Evolutionary conservation across 352 stramenopile species (phyloP), one percentile per base, ranked within the genome.

Genomic region (Phytophthora pistaciae): DNA sequence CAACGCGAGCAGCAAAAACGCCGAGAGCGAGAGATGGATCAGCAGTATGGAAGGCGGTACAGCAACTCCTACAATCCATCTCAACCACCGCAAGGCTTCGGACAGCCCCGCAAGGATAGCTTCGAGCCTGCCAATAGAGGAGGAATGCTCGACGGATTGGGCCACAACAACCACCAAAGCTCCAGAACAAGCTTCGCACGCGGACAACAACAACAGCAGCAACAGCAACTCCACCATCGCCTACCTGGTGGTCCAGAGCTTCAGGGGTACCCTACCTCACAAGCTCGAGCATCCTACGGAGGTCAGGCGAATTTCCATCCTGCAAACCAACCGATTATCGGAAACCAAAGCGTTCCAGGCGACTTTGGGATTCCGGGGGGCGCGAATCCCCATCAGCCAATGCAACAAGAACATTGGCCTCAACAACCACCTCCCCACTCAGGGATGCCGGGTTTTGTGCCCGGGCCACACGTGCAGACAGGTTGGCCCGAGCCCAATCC

Each of bases 1-100:
- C 75, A 88, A 64, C 82, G 75, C 3, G 78, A 92, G 23, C 56
- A 80, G 59, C 82, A 85, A 49, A 85, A 87, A 53, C 82, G 69
- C 5, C 72, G 63, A 4, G 77, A 88, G n/a, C 72, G 73, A 46
- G 74, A 84, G 52, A 23, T 74, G 11, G 69, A 79, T 8, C 60
- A 68, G 0, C 78, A 74, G 2, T 70, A 70, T 11, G 23, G 16
- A 21, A 61, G 57, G 25, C 56, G 13, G 20, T 56, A 59, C 27
- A 8, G 11, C 3, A 57, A 8, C 23, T 57, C 61, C 23, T 49
- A 66, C 31, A 33, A 63, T 52, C 49, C 46, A 10, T n/a, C 61
- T n/a, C 42, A 66, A 18, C 69, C 60, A 29, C 33, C 66, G 23
- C 69, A 64, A 36, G 21, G 18, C 40, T 64, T 64, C 38, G n/a